Percentiles rank a stretch among this genome's conserved stretches.
Conservation (phyloP, 2,329 filamentous ascomycete genomes). For the Boeremia exigua region DNA sequence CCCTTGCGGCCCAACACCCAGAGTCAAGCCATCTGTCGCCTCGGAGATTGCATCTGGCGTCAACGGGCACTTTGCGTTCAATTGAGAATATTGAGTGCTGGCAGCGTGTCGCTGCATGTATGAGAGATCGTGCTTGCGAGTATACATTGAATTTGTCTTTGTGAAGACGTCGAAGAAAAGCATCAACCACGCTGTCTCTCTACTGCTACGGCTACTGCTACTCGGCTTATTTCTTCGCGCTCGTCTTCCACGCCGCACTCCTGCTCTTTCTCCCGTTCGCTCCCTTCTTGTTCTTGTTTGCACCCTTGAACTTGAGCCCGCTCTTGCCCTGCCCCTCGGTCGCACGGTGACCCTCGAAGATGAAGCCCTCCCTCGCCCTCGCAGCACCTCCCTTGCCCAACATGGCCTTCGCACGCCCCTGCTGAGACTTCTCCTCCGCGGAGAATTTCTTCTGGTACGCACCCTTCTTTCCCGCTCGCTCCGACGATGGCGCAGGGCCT, state of each 20-base stretch:
- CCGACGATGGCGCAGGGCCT: slow-evolving; percentile 42
- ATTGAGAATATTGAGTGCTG: background rate
- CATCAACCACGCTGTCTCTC: background rate
- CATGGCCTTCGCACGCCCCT: slow-evolving; percentile 76
- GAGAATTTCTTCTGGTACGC: slow-evolving; percentile 74
- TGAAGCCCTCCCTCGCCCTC: slow-evolving; percentile 70
- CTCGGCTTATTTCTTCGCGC: slow-evolving; percentile 12
- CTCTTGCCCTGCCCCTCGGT: slow-evolving; percentile 69
- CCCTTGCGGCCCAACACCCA: slow-evolving; percentile 7
- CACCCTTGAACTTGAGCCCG: slow-evolving; percentile 63
- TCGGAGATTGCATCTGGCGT: background rate
- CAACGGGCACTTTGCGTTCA: background rate
- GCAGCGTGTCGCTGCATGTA: too few species aligned
- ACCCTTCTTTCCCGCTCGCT: slow-evolving; percentile 22
- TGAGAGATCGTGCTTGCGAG: too few species aligned
- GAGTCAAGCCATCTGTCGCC: background rate
- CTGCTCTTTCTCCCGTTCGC: slow-evolving; percentile 53
- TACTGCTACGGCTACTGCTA: background rate
- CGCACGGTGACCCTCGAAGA: slow-evolving; percentile 83
- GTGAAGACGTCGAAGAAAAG: too few species aligned
- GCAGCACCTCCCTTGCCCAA: slow-evolving; percentile 72
- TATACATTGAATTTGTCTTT: too few species aligned
- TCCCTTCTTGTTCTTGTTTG: slow-evolving; percentile 58
- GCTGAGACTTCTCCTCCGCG: slow-evolving; percentile 71
- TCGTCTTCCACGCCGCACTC: slow-evolving; percentile 55